phyloP scores from a whole-genome alignment of 2,329 filamentous ascomycete genomes.

The Orbilia blumenaviensis region DNA sequence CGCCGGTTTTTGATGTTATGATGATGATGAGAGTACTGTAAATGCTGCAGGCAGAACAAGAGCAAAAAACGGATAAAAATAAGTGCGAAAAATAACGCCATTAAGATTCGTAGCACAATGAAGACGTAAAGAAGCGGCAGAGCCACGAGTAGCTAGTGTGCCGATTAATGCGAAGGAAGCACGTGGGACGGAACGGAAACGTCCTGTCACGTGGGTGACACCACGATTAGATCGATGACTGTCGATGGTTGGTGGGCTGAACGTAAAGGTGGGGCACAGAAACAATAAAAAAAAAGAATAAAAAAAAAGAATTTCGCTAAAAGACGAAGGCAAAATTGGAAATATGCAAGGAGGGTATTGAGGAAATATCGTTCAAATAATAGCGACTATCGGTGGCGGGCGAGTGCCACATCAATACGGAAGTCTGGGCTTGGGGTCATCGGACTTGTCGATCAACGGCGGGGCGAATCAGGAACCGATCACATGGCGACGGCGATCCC shows the following conservation, averaged over 20 bases:
- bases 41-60: not conserved
- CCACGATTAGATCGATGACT: constrained; percentile 31
- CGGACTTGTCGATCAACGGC: not conserved
- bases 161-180: not conserved
- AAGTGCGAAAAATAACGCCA: constrained; percentile 46
- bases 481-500: constrained; percentile 47
- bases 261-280: constrained; percentile 12
- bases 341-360: constrained; percentile 43
- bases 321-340: constrained; percentile 26
- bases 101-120: constrained; percentile 48
- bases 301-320: constrained; percentile 35
- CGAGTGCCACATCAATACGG: too few relatives aligned
- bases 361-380: not conserved
- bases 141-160: too few relatives aligned
- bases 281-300: too few relatives aligned
- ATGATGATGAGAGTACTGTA: constrained; percentile 7
- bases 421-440: not conserved
- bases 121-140: constrained; percentile 17
- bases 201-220: constrained; percentile 20
- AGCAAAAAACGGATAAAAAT: constrained; percentile 9
- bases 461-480: not conserved
- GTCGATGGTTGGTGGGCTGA: constrained; percentile 5
- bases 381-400: too few relatives aligned
- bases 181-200: constrained; percentile 44
- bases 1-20: constrained; percentile 50